Percentiles rank a stretch among this genome's conserved stretches.
phyloP scores from a whole-genome alignment of 129 eudicot species.

The Arctium lappa region DNA sequence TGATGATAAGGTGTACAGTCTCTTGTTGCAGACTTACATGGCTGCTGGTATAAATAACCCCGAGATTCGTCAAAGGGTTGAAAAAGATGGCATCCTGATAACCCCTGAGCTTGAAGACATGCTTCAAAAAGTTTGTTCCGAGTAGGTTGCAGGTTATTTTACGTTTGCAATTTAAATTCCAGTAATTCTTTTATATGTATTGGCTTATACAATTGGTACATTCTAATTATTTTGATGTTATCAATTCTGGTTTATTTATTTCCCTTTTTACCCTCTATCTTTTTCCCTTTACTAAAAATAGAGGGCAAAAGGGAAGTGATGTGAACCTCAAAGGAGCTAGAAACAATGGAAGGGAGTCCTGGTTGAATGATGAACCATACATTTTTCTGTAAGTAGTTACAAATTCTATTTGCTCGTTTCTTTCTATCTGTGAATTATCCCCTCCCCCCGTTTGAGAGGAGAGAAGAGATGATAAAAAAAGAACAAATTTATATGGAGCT shows the following conservation, averaged over 20 bases:
- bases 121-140: slow-evolving; percentile 46
- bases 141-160: slow-evolving; percentile 10
- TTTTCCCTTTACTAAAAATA: background rate
- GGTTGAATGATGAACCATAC: slow-evolving; percentile 15
- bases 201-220: background rate
- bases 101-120: slow-evolving; percentile 43
- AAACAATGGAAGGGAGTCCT: slow-evolving; percentile 24
- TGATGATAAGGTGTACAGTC: slow-evolving; percentile 38
- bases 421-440: slow-evolving; percentile 17
- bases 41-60: slow-evolving; percentile 46
- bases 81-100: slow-evolving; percentile 43
- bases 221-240: background rate
- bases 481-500: slow-evolving; percentile 31
- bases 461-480: slow-evolving; percentile 27
- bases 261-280: background rate
- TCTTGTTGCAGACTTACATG: slow-evolving; percentile 47
- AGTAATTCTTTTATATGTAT: background rate
- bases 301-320: background rate
- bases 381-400: slow-evolving; percentile 8
- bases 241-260: background rate
- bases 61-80: slow-evolving; percentile 47
- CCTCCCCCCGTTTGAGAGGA: slow-evolving; percentile 28
- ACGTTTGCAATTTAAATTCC: background rate
- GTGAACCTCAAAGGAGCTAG: slow-evolving; percentile 10
- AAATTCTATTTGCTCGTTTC: background rate